Evolutionary conservation across 1,284 basidiomycete species (phyloP), one percentile per base, ranked within the genome.

Genomic region (Ceratobasidium sp.): DNA sequence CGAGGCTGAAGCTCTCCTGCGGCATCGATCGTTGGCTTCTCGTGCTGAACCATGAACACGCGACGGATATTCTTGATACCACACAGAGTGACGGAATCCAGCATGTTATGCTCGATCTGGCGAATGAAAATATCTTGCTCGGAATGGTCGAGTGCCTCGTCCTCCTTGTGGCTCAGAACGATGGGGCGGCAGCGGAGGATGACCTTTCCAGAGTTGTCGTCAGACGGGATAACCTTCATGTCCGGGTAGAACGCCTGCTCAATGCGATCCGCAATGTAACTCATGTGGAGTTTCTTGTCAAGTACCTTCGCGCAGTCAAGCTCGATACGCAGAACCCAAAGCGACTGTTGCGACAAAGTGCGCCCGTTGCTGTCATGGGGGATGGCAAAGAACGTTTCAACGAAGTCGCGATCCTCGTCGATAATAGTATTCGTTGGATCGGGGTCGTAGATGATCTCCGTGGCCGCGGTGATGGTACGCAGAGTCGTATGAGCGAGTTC

Each of bases 361-460:
- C 92, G 90, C 84, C 97, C 96, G 79, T 98, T 94, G 78, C 98
- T 96, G 83, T 98, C 97, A 83, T 99, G 98, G 10, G 97, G 97
- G 85, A 99, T 99, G 77, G 97, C 97, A 85, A 99, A 99, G 94
- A 99, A 99, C 0, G 97, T 97, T 83, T 99, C 96, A 75, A 99
- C 97, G 84, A 99, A 99, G 73, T 97, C 92, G 68, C 91, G 88
- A 86, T 99, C 98, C 83, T 99, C 97, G 82, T 98, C 96, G 84
- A 99, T 98, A 83, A 97, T 93, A 12, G 98, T 99, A 0, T 94
- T 91, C 23, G 90, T 92, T 33, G 96, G 94, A 83, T 98, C 93
- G 0, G 98, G 98, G 84, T 99, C 98, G 84, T 99, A 99, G 91
- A 97, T 97, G 82, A 99, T 99, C 85, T 99, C 97, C 39, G 98